Conservation (phyloP, 805 yeast genomes). For the Starmerella stellata region DNA sequence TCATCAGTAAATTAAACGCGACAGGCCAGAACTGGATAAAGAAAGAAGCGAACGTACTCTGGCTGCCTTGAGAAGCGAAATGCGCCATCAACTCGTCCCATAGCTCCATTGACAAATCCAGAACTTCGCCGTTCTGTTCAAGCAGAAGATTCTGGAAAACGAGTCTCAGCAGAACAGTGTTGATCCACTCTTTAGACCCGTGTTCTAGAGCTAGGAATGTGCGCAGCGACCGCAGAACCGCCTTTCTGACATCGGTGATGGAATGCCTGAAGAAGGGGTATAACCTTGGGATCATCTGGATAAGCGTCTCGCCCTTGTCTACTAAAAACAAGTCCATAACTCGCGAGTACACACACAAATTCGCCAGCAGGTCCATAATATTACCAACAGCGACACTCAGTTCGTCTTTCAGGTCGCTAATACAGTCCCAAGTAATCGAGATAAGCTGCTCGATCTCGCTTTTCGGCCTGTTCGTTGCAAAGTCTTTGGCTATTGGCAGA, state of each 20-base stretch:
- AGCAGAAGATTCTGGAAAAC: conserved; percentile 72
- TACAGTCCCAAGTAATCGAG: conserved; percentile 75
- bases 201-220: conserved; percentile 46
- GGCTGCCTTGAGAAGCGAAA: not conserved
- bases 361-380: conserved; percentile 83
- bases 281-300: conserved; percentile 65
- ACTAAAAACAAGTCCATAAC: conserved; percentile 55
- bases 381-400: conserved; percentile 88
- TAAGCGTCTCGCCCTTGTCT: conserved; percentile 42
- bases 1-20: conserved; percentile 47
- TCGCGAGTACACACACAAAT: conserved; percentile 61
- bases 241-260: conserved; percentile 71
- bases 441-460: conserved; percentile 30
- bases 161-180: conserved; percentile 52
- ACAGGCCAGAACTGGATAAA: conserved; percentile 25
- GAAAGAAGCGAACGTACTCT: not conserved
- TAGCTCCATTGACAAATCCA: conserved; percentile 43
- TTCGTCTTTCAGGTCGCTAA: conserved; percentile 75
- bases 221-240: conserved; percentile 61
- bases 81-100: conserved; percentile 35
- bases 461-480: conserved; percentile 42
- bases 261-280: conserved; percentile 91
- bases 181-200: conserved; percentile 48
- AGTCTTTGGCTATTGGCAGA: conserved; percentile 74
- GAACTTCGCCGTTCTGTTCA: conserved; percentile 67